Evolutionary conservation across 192 early-diverging fungal genomes (phyloP).

Genomic region (Coemansia sp.): DNA sequence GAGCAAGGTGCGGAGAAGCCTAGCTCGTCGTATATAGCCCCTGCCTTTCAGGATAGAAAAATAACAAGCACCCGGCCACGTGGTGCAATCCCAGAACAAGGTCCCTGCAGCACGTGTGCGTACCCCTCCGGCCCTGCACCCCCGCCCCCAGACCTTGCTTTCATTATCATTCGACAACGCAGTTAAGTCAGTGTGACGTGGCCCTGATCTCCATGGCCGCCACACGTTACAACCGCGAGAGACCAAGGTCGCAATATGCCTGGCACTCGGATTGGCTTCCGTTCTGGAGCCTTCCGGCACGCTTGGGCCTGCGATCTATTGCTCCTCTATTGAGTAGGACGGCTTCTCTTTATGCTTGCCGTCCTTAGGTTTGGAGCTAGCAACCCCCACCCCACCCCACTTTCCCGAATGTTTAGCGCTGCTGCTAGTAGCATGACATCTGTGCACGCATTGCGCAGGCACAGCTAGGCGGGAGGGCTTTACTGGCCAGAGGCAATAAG

Average conservation of each 20-base stretch:
- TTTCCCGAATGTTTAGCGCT: background rate
- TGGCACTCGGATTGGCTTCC: slow-evolving; percentile 20
- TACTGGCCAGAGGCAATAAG: too few relatives aligned
- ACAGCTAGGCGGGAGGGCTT: too few relatives aligned
- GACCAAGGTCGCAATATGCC: slow-evolving; percentile 26
- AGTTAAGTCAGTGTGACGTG: slow-evolving; percentile 40
- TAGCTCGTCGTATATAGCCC: background rate
- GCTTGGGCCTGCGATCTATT: slow-evolving; percentile 17
- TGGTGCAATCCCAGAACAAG: slow-evolving; percentile 14
- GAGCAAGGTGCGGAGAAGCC: background rate
- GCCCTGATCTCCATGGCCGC: slow-evolving; percentile 21
- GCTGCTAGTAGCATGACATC: background rate
- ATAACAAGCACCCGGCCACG: too few relatives aligned
- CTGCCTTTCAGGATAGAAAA: too few relatives aligned
- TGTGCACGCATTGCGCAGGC: too few relatives aligned
- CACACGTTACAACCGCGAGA: slow-evolving; percentile 45
- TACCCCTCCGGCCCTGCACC: too few relatives aligned
- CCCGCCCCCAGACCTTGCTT: too few relatives aligned
- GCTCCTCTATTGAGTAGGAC: slow-evolving; percentile 50
- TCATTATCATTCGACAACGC: slow-evolving; percentile 20
- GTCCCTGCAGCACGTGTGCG: too few relatives aligned
- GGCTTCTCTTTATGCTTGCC: slow-evolving; percentile 20
- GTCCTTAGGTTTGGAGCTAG: slow-evolving; percentile 51
- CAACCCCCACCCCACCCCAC: background rate
- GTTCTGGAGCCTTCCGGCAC: slow-evolving; percentile 51